Base-by-base conservation (phyloP, 2,329 filamentous ascomycete species). In the Thermomyces lanuginosus region DNA sequence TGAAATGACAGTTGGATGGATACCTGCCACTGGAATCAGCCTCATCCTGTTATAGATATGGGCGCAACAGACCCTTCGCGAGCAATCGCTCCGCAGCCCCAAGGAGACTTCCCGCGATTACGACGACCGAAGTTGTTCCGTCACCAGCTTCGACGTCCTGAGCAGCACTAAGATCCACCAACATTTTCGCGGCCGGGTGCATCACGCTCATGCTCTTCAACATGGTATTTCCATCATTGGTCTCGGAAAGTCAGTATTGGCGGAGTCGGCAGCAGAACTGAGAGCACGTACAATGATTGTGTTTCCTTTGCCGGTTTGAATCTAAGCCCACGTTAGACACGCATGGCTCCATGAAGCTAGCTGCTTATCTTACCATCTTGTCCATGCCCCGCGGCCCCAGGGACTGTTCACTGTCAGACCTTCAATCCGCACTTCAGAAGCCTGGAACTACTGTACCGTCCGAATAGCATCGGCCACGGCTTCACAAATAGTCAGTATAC, bases 211-310 rank as follows among this genome's bases (percentile, higher is more conserved):
- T 95, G 64, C 86, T 86, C 63, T 80, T 92, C 49, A 98, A 63
- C 86, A 98, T 98, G 31, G 89, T 98, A 63, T 91, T 92, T 55
- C 89, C 89, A 60, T 98, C 89, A 65, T 98, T 98, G 49, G 89
- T 98, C 59, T 63, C 38, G 35, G 18, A 12, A 14, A 35, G 36
- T 57, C 40, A 51, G 52, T 28, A 22, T 45, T 28, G 30, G 24
- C 24, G 18, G 27, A 15, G 14, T 21, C 26, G 27, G 16, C 24
- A 22, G n/a, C n/a, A 27, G 26, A 29, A 30, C 27, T 31, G 34
- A 30, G 30, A 29, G 21, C 38, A 42, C 58, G 45, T 52, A 64
- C 60, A 61, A 98, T 98, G 55, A 95, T 89, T 32, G 84, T 93
- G 58, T 92, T 81, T 60, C 86, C 89, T 62, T 82, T 92, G 53